These are phyloP conservation scores for Dactylellina sp. DNA, from an alignment of 2,329 filamentous ascomycete genomes.

Conservation along the genomic window DNA sequence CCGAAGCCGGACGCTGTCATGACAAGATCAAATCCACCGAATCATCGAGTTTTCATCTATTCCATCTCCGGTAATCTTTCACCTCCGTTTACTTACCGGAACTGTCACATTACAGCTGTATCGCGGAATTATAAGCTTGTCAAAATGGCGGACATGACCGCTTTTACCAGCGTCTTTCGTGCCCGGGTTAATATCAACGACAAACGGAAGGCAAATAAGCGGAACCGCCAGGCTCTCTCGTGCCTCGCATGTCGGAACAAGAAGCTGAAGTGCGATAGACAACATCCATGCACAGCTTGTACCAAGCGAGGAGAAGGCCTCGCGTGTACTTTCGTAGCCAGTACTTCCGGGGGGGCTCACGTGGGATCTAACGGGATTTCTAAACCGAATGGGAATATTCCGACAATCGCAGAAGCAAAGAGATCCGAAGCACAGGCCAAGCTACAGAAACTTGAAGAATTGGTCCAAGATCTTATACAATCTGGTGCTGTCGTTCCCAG, in stretches of 20 bases:
- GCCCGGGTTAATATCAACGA: slow-evolving; percentile 62
- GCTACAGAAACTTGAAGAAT: slow-evolving; percentile 65
- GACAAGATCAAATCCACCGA: slow-evolving; percentile 10
- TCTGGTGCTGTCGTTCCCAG: slow-evolving; percentile 57
- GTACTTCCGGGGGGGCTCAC: neutral
- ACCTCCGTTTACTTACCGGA: slow-evolving; percentile 37
- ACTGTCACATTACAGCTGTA: neutral
- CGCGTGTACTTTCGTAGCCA: slow-evolving; percentile 20
- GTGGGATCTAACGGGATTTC: slow-evolving; percentile 22
- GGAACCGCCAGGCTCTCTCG: slow-evolving; percentile 65
- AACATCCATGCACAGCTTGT: slow-evolving; percentile 65
- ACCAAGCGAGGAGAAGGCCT: slow-evolving; percentile 63
- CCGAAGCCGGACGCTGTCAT: slow-evolving; percentile 1
- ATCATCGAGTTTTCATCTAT: slow-evolving; percentile 2
- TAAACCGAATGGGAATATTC: slow-evolving; percentile 3
- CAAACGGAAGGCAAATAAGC: slow-evolving; percentile 63
- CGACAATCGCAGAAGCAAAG: slow-evolving; percentile 17
- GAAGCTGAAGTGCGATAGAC: slow-evolving; percentile 66
- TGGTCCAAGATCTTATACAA: slow-evolving; percentile 64
- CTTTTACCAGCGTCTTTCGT: slow-evolving; percentile 64
- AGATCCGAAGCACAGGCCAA: slow-evolving; percentile 64
- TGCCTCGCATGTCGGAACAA: slow-evolving; percentile 65
- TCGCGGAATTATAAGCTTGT: no score
- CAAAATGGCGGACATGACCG: slow-evolving; percentile 48
- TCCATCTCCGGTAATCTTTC: slow-evolving; percentile 52